These are phyloP conservation scores for Jaltomata sinuosa DNA, from an alignment of 257 asterid species.

Conservation along the genomic window DNA sequence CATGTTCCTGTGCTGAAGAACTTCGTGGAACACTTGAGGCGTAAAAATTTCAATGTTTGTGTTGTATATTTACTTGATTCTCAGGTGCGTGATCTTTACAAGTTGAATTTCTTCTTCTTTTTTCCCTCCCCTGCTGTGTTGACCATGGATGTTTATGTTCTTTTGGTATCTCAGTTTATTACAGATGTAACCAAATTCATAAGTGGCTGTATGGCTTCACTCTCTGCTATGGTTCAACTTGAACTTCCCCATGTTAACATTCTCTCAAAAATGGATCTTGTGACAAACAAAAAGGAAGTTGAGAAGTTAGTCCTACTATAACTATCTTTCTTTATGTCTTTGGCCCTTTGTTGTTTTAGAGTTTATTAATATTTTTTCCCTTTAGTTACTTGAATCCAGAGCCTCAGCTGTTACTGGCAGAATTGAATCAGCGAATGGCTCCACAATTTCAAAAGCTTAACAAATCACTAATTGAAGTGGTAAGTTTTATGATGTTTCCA, in stretches of 20 bases:
- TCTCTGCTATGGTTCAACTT: constrained; percentile 94
- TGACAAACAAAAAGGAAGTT: constrained; percentile 76
- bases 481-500: constrained; percentile 14
- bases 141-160: background rate
- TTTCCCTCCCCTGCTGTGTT: background rate
- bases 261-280: constrained; percentile 98
- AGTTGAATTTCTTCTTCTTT: background rate
- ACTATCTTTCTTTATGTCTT: background rate
- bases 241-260: constrained; percentile 92
- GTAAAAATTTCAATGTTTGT: constrained; percentile 81
- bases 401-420: constrained; percentile 63
- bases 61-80: constrained; percentile 91
- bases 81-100: constrained; percentile 41
- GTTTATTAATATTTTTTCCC: constrained; percentile 4
- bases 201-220: constrained; percentile 96
- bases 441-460: constrained; percentile 83
- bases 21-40: constrained; percentile 75
- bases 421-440: constrained; percentile 79
- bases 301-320: constrained; percentile 54
- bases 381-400: constrained; percentile 77
- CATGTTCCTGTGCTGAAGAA: constrained; percentile 91
- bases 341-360: background rate
- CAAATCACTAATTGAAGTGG: constrained; percentile 77
- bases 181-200: constrained; percentile 97
- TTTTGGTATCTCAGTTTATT: constrained; percentile 46